Evolutionary conservation across 495 filamentous ascomycete species (phyloP).

Genomic region (Cetradonia linearis): DNA sequence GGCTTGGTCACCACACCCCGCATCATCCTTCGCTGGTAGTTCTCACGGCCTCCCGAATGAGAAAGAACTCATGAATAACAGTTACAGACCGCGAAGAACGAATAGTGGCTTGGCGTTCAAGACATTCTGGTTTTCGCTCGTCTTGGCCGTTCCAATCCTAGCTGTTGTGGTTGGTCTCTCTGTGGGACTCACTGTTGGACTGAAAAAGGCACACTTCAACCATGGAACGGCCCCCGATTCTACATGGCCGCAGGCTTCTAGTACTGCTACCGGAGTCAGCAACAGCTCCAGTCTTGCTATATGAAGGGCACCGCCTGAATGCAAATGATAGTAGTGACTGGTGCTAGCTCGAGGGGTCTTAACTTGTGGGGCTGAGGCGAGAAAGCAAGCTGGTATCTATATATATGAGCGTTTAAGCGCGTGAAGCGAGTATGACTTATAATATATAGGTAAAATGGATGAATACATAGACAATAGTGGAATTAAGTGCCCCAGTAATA

Average conservation of each 20-base stretch:
- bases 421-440: not conserved
- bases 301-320: not conserved
- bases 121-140: not conserved
- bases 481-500: not conserved
- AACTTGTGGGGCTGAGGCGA: not conserved
- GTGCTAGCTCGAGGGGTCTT: not conserved
- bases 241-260: not conserved
- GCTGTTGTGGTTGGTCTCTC: not conserved
- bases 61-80: not conserved
- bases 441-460: not conserved
- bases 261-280: not conserved
- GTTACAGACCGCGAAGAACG: not conserved
- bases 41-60: not conserved
- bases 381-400: not conserved
- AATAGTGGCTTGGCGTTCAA: not conserved
- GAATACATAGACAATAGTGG: not conserved
- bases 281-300: conserved; percentile 15
- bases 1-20: not conserved
- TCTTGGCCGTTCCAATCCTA: not conserved
- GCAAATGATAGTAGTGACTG: not conserved
- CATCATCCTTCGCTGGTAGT: not conserved
- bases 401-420: not conserved
- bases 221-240: not conserved
- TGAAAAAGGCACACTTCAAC: not conserved
- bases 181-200: not conserved